Conservation (phyloP, 495 filamentous ascomycete genomes). For the Podospora pseudoanserina region DNA sequence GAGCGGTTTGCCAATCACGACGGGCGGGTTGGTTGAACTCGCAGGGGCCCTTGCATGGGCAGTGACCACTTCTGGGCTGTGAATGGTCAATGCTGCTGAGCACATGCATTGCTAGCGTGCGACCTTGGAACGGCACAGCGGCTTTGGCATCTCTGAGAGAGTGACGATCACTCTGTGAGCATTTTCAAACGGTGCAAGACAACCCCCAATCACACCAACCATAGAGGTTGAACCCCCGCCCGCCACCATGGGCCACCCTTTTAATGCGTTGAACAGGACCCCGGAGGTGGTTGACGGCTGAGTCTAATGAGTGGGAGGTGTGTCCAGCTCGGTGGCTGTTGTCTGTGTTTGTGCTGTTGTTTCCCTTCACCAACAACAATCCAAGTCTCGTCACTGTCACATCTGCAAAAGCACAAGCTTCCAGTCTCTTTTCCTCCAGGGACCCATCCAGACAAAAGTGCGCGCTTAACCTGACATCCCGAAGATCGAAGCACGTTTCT, state of each 20-base stretch:
- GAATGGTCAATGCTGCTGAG: constrained; percentile 18
- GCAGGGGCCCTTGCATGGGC: constrained; percentile 19
- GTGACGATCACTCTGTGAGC: neutral
- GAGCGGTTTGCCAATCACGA: constrained; percentile 15
- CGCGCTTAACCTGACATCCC: constrained; percentile 14
- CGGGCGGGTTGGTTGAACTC: neutral
- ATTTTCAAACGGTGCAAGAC: neutral
- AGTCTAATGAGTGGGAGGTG: neutral
- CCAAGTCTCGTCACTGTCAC: constrained; percentile 13
- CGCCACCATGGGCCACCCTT: neutral
- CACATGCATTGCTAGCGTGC: constrained; percentile 19
- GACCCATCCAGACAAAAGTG: constrained; percentile 3
- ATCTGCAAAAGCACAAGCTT: neutral
- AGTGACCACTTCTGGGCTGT: neutral
- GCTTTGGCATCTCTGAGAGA: constrained; percentile 8
- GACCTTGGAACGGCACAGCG: constrained; percentile 7
- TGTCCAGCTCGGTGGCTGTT: neutral
- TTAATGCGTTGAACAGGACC: neutral
- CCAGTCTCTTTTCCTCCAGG: neutral
- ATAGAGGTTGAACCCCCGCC: neutral
- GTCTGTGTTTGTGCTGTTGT: neutral
- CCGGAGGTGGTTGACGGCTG: neutral
- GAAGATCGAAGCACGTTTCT: neutral
- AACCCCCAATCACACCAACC: constrained; percentile 17
- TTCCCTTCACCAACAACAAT: neutral